phyloP scores from a whole-genome alignment of 2,329 filamentous ascomycete species.

The Fonsecaea multimorphosa region DNA sequence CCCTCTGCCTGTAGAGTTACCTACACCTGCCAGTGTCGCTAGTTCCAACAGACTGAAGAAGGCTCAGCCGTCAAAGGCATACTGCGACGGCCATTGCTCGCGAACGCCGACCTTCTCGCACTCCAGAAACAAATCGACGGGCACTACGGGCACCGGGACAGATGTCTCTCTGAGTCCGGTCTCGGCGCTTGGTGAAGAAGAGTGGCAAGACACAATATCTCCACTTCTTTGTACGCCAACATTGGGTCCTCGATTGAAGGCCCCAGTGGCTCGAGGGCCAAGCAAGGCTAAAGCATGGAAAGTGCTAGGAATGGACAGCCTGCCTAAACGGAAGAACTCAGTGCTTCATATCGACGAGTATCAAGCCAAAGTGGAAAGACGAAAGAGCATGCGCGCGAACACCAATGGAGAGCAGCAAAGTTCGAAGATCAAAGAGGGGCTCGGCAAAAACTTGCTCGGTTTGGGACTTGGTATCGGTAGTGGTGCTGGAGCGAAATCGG shows the following conservation, averaged over 20 bases:
- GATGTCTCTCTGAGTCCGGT: slow-evolving; percentile 32
- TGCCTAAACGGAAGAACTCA: slow-evolving; percentile 28
- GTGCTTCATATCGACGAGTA: slow-evolving; percentile 36
- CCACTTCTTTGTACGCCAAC: slow-evolving; percentile 12
- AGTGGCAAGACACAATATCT: slow-evolving; percentile 32
- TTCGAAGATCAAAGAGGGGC: slow-evolving; percentile 28
- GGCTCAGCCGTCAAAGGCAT: slow-evolving; percentile 23
- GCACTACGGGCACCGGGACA: slow-evolving; percentile 24
- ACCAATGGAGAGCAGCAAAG: slow-evolving; percentile 7
- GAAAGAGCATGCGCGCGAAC: slow-evolving; percentile 30
- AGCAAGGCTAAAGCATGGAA: slow-evolving; percentile 34
- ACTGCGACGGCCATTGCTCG: slow-evolving; percentile 37
- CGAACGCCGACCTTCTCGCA: slow-evolving; percentile 20
- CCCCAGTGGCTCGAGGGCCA: slow-evolving; percentile 8
- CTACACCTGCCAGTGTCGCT: slow-evolving; percentile 27
- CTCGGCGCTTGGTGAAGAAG: slow-evolving; percentile 23
- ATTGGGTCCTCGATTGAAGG: slow-evolving; percentile 16
- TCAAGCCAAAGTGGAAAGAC: slow-evolving; percentile 34
- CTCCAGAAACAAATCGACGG: slow-evolving; percentile 26
- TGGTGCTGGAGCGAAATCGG: slow-evolving; percentile 22
- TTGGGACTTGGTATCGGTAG: slow-evolving; percentile 29
- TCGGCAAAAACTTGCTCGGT: slow-evolving; percentile 30
- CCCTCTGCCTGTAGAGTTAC: slow-evolving; percentile 36
- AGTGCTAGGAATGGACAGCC: slow-evolving; percentile 28
- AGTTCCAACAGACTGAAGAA: slow-evolving; percentile 17